Conservation (phyloP, 2,329 filamentous ascomycete species). For the Sporothrix dimorphospora region DNA sequence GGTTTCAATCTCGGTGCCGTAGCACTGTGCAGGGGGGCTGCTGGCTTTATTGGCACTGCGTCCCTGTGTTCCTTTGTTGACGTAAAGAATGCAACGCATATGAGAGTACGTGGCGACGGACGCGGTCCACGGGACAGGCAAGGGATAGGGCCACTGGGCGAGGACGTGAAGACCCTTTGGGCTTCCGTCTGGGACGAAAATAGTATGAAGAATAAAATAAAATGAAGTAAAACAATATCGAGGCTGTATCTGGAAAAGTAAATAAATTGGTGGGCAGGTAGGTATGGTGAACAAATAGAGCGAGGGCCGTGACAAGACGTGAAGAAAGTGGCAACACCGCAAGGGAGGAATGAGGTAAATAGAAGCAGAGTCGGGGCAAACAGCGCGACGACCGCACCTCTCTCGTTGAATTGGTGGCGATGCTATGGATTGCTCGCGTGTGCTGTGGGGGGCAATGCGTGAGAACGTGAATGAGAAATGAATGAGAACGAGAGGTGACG, state of each 20-base stretch:
- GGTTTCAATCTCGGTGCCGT: neutral
- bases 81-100: conserved; percentile 43
- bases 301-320: neutral
- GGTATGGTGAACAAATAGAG: neutral
- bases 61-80: neutral
- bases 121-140: neutral
- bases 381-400: neutral
- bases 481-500: neutral
- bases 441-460: neutral
- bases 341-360: conserved; percentile 3
- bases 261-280: neutral
- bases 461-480: neutral
- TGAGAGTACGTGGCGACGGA: neutral
- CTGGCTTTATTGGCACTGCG: neutral
- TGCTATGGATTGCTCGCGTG: neutral
- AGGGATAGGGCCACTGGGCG: neutral
- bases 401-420: neutral
- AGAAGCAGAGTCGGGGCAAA: neutral
- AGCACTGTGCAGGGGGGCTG: neutral
- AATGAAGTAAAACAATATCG: too few species aligned
- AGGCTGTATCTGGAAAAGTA: too few species aligned
- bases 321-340: neutral
- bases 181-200: neutral
- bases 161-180: too few species aligned
- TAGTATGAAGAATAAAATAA: too few species aligned